These are phyloP conservation scores for Quercus berberidifolia DNA, from an alignment of 306 rosid species.

Conservation along the genomic window DNA sequence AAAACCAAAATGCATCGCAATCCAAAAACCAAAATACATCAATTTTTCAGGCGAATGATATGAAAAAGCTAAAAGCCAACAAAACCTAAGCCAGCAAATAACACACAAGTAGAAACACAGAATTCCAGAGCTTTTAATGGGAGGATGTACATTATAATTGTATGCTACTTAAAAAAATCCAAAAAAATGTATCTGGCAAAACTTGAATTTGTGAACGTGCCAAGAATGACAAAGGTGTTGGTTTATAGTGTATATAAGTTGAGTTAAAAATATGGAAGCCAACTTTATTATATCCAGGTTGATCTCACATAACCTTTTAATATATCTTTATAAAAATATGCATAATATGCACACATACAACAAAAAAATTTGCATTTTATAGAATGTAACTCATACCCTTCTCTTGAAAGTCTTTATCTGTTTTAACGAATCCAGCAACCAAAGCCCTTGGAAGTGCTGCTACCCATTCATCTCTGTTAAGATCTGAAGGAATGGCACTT, in stretches of 20 bases:
- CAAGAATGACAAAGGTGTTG: neutral
- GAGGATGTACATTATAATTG: neutral
- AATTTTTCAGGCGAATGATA: neutral
- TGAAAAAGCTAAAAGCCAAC: neutral
- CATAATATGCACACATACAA: neutral
- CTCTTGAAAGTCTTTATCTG: conserved; percentile 88
- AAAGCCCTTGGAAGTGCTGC: conserved; percentile 96
- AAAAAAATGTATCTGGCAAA: neutral
- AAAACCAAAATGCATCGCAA: neutral
- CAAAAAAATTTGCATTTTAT: conserved; percentile 10
- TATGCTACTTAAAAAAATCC: neutral
- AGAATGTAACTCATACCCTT: conserved; percentile 47
- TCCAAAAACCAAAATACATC: neutral
- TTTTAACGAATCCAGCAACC: conserved; percentile 98
- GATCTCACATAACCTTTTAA: neutral
- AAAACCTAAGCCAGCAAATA: neutral
- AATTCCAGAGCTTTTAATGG: neutral
- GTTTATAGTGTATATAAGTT: neutral
- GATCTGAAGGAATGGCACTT: conserved; percentile 81
- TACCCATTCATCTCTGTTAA: conserved; percentile 92
- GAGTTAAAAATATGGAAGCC: neutral
- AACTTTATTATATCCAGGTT: neutral
- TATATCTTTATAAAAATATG: neutral
- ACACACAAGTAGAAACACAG: neutral
- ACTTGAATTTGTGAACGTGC: neutral